phyloP scores from a whole-genome alignment of 2,329 filamentous ascomycete species.

The Exophiala xenobiotica region DNA sequence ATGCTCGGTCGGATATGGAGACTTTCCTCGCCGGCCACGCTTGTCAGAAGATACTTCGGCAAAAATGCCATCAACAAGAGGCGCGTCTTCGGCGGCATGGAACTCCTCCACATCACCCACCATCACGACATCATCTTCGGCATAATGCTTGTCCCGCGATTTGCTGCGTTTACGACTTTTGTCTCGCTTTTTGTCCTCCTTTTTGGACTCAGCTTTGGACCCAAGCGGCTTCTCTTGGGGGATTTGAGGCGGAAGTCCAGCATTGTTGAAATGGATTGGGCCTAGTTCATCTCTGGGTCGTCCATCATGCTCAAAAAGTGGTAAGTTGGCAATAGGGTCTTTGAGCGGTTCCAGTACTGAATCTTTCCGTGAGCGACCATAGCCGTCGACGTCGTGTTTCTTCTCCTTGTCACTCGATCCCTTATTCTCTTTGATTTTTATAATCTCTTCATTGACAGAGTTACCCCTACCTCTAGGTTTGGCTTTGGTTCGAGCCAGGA shows the following conservation, averaged over 20 bases:
- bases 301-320: slow-evolving; percentile 24
- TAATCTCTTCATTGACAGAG: slow-evolving; percentile 12
- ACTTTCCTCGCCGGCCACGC: slow-evolving; percentile 21
- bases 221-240: slow-evolving; percentile 27
- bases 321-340: slow-evolving; percentile 24
- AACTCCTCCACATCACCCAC: slow-evolving; percentile 14
- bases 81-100: slow-evolving; percentile 11
- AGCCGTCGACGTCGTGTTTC: slow-evolving; percentile 13
- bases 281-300: slow-evolving; percentile 25
- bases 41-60: slow-evolving; percentile 7
- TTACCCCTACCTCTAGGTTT: slow-evolving; percentile 9
- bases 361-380: slow-evolving; percentile 19
- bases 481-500: slow-evolving; percentile 16
- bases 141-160: slow-evolving; percentile 14
- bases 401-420: slow-evolving; percentile 9
- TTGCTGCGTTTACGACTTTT: slow-evolving; percentile 20
- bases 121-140: slow-evolving; percentile 14
- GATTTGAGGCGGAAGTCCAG: slow-evolving; percentile 28
- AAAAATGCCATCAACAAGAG: slow-evolving; percentile 12
- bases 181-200: slow-evolving; percentile 22
- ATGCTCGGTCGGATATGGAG: slow-evolving; percentile 15
- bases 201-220: slow-evolving; percentile 18
- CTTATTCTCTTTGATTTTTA: slow-evolving; percentile 8
- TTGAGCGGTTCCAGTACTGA: slow-evolving; percentile 23
- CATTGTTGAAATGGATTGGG: slow-evolving; percentile 23